A percentile compares a stretch with the other conserved stretches of the same genome.
Evolutionary conservation across 148 eudicot species (phyloP).

Genomic region (Dianthus caryophyllus): DNA sequence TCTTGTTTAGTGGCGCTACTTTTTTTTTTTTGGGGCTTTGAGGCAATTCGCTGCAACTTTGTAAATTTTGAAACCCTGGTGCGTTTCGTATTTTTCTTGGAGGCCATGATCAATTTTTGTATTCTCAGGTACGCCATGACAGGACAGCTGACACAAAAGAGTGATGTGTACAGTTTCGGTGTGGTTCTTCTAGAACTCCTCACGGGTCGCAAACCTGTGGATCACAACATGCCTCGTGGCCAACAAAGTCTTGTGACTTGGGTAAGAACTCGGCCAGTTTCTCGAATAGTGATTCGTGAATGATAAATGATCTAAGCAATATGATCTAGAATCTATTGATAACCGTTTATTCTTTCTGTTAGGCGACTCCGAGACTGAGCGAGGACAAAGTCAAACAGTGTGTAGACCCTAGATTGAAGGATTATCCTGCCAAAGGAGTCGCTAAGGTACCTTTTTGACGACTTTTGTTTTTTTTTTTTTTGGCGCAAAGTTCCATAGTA

Average conservation of each 20-base stretch:
- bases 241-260: constrained; percentile 75
- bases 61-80: too few species aligned
- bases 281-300: not conserved
- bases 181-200: constrained; percentile 69
- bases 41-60: too few species aligned
- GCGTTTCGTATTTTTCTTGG: not conserved
- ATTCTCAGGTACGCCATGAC: constrained; percentile 59
- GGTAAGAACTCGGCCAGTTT: constrained; percentile 27
- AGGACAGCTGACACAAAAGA: constrained; percentile 65
- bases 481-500: not conserved
- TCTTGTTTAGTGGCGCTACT: not conserved
- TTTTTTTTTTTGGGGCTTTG: too few species aligned
- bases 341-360: not conserved
- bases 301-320: not conserved
- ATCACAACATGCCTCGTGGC: constrained; percentile 75
- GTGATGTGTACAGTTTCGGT: constrained; percentile 74
- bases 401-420: constrained; percentile 66
- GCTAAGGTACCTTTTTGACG: constrained; percentile 36
- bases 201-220: constrained; percentile 68
- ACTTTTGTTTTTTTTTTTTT: too few species aligned
- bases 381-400: constrained; percentile 91
- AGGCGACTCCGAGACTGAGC: constrained; percentile 68
- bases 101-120: not conserved
- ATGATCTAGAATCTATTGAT: not conserved
- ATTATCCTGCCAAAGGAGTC: constrained; percentile 64